These are phyloP conservation scores for Penicillium sp. DNA, from an alignment of 2,329 filamentous ascomycete genomes.

Conservation along the genomic window DNA sequence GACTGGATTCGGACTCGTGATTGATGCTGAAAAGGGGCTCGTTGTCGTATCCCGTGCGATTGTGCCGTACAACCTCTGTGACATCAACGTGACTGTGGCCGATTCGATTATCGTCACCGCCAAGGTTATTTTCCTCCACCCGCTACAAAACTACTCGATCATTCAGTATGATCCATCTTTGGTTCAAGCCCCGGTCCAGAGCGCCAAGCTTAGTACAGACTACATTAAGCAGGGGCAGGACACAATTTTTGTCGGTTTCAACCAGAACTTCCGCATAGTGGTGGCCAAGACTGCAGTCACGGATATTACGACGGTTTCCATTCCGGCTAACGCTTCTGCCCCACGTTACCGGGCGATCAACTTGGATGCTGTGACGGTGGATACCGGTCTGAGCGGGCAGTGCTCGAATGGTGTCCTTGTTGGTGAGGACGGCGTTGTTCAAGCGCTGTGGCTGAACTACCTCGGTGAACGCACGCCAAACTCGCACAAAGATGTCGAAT, in stretches of 20 bases:
- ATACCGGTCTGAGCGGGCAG: conserved; percentile 87
- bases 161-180: conserved; percentile 92
- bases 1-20: conserved; percentile 95
- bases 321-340: conserved; percentile 89
- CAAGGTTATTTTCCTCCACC: conserved; percentile 94
- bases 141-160: conserved; percentile 94
- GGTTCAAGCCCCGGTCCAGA: conserved; percentile 92
- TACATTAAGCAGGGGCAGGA: conserved; percentile 90
- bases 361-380: conserved; percentile 94
- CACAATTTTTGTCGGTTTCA: conserved; percentile 98
- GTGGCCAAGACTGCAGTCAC: conserved; percentile 94
- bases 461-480: conserved; percentile 83
- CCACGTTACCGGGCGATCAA: conserved; percentile 95
- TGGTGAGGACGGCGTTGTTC: conserved; percentile 86
- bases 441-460: conserved; percentile 96
- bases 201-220: conserved; percentile 78
- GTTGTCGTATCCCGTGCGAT: conserved; percentile 94
- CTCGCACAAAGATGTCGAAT: conserved; percentile 89
- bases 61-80: conserved; percentile 94
- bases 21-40: conserved; percentile 93
- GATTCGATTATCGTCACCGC: conserved; percentile 94
- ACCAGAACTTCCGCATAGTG: conserved; percentile 90
- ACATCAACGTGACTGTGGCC: conserved; percentile 94
- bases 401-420: conserved; percentile 94
- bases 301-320: conserved; percentile 95